Evolutionary conservation across 306 rosid genomes (phyloP).

Genomic region (Carpinus viminea): DNA sequence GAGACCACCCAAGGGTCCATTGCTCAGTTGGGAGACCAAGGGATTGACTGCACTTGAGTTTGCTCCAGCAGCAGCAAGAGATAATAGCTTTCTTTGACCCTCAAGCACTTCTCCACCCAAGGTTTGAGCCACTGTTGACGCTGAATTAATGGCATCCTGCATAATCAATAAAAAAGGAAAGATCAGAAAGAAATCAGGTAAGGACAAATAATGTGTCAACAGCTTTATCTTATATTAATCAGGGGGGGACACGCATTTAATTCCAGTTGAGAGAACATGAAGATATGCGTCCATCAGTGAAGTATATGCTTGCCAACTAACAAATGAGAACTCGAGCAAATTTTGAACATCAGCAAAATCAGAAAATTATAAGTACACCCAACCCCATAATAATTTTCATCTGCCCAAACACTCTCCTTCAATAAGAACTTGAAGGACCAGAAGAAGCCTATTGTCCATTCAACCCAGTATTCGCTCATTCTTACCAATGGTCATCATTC

Average conservation of each 20-base stretch:
- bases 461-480: not conserved
- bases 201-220: conserved; percentile 6
- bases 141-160: conserved; percentile 88
- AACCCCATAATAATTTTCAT: not conserved
- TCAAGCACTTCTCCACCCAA: conserved; percentile 83
- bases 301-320: not conserved
- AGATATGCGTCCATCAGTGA: not conserved
- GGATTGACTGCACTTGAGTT: conserved; percentile 69
- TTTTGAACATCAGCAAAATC: not conserved
- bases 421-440: not conserved
- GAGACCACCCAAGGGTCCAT: conserved; percentile 73
- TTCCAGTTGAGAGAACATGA: not conserved
- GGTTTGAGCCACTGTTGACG: conserved; percentile 79
- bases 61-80: conserved; percentile 71
- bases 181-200: conserved; percentile 5
- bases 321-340: not conserved
- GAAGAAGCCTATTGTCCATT: not conserved
- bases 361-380: not conserved
- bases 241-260: not conserved
- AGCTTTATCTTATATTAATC: not conserved
- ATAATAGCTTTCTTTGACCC: conserved; percentile 84
- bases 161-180: not conserved
- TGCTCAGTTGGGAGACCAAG: conserved; percentile 65
- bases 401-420: not conserved
- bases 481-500: not conserved